Percentiles rank a stretch among this genome's conserved stretches.
phyloP scores from a whole-genome alignment of 2,329 filamentous ascomycete genomes.

The Claviceps purpurea region DNA sequence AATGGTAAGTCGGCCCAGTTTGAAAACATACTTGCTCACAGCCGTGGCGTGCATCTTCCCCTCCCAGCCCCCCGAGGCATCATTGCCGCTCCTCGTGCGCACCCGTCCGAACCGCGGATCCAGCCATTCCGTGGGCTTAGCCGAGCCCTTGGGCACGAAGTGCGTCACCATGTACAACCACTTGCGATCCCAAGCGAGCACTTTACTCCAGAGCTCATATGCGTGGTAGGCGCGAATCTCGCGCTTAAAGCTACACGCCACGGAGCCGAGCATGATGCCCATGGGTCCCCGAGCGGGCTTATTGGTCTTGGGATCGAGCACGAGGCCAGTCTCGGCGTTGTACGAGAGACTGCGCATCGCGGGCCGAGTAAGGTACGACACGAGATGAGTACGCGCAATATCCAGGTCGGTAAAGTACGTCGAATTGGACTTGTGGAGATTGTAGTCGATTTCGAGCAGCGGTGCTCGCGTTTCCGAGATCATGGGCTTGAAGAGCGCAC shows the following conservation, averaged over 20 bases:
- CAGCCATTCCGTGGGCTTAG: constrained; percentile 40
- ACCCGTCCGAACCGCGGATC: constrained; percentile 30
- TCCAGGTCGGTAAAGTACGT: constrained; percentile 86
- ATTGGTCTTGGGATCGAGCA: constrained; percentile 33
- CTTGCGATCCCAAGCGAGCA: constrained; percentile 67
- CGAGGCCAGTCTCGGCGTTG: constrained; percentile 20
- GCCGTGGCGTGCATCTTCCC: constrained; percentile 58
- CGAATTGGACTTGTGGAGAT: constrained; percentile 69
- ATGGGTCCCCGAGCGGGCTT: constrained; percentile 39
- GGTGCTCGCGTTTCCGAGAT: constrained; percentile 54
- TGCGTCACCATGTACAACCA: constrained; percentile 68
- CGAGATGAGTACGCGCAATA: constrained; percentile 66
- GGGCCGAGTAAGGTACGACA: constrained; percentile 52
- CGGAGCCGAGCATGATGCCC: constrained; percentile 56
- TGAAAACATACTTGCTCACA: constrained; percentile 71
- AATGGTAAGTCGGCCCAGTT: constrained; percentile 70
- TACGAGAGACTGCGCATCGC: constrained; percentile 8
- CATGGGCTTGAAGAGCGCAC: constrained; percentile 59
- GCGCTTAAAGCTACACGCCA: constrained; percentile 58
- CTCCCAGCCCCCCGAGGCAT: constrained; percentile 33
- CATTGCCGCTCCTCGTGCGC: constrained; percentile 24
- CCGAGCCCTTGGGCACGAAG: constrained; percentile 51
- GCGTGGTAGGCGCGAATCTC: constrained; percentile 57
- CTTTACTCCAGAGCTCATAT: constrained; percentile 61
- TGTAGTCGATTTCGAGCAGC: constrained; percentile 72